Evolutionary conservation across 163 green algal genomes (phyloP).

Genomic region (Scenedesmus sp.): DNA sequence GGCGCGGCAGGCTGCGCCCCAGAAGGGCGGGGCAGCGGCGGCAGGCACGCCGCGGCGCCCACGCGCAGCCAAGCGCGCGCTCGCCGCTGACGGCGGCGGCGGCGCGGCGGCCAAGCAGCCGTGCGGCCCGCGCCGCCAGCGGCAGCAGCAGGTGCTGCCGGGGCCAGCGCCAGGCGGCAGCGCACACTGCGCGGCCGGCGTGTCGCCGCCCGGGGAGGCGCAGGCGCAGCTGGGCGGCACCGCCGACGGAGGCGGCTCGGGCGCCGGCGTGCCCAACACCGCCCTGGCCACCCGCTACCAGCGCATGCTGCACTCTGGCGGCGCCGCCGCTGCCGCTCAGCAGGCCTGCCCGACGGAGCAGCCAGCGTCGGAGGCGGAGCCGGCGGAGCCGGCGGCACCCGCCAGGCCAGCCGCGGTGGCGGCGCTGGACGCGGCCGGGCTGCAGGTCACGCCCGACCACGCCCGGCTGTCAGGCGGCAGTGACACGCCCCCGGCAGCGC

Average conservation of each 20-base stretch:
- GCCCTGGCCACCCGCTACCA: constrained; percentile 30
- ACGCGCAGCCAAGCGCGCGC: neutral
- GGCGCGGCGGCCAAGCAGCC: neutral
- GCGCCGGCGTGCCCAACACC: neutral
- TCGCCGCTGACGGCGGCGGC: neutral
- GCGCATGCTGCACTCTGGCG: neutral
- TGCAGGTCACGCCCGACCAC: constrained; percentile 42
- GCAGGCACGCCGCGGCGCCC: too few species aligned
- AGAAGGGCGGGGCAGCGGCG: too few species aligned
- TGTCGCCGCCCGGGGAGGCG: too few species aligned
- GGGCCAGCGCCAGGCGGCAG: neutral
- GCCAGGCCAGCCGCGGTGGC: neutral
- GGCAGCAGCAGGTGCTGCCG: neutral
- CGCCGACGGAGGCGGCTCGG: too few species aligned
- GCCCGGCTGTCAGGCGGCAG: too few species aligned
- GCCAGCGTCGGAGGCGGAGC: neutral
- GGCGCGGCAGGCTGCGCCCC: too few species aligned
- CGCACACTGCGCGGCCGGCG: too few species aligned
- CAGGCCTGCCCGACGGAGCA: neutral
- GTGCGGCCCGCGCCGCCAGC: neutral
- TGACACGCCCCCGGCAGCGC: too few species aligned
- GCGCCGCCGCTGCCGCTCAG: neutral
- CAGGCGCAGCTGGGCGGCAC: neutral
- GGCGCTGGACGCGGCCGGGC: constrained; percentile 4
- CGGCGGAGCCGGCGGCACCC: neutral